A percentile compares a stretch with the other conserved stretches of the same genome.
Conservation (phyloP, 2,329 filamentous ascomycete species). For the Verticillium zaregamsianum region DNA sequence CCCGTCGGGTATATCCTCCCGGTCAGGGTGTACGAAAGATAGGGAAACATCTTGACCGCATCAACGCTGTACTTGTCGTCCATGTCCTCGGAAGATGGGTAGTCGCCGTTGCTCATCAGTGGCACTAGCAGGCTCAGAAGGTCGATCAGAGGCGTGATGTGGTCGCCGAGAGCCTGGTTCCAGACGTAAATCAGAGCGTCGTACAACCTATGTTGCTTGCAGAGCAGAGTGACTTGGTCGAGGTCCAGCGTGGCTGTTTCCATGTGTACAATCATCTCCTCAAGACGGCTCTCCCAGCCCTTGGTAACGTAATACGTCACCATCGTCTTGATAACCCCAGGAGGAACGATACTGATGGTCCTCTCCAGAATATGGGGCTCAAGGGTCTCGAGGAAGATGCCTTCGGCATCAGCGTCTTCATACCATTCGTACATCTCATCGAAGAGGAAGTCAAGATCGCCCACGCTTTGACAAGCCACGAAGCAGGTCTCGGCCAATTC, state of each 20-base stretch:
- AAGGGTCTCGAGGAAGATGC: conserved; percentile 80
- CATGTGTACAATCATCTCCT: conserved; percentile 93
- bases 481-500: conserved; percentile 83
- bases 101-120: conserved; percentile 52
- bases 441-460: conserved; percentile 79
- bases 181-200: conserved; percentile 96
- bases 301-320: conserved; percentile 75
- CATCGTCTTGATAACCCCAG: conserved; percentile 79
- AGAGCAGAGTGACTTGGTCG: conserved; percentile 85
- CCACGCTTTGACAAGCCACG: conserved; percentile 72
- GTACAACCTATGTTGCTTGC: conserved; percentile 87
- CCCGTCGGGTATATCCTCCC: conserved; percentile 90
- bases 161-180: conserved; percentile 87
- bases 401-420: conserved; percentile 68
- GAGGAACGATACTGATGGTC: conserved; percentile 70
- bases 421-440: conserved; percentile 89
- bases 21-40: conserved; percentile 86
- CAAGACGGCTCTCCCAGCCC: conserved; percentile 72
- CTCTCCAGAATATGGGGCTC: conserved; percentile 84
- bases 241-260: conserved; percentile 89
- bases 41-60: conserved; percentile 89
- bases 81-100: conserved; percentile 41
- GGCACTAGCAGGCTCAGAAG: conserved; percentile 66
- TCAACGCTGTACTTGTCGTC: conserved; percentile 62
- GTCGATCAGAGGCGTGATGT: conserved; percentile 84